These are phyloP conservation scores for Cladophialophora psammophila DNA, from an alignment of 2,329 filamentous ascomycete genomes.

Conservation along the genomic window DNA sequence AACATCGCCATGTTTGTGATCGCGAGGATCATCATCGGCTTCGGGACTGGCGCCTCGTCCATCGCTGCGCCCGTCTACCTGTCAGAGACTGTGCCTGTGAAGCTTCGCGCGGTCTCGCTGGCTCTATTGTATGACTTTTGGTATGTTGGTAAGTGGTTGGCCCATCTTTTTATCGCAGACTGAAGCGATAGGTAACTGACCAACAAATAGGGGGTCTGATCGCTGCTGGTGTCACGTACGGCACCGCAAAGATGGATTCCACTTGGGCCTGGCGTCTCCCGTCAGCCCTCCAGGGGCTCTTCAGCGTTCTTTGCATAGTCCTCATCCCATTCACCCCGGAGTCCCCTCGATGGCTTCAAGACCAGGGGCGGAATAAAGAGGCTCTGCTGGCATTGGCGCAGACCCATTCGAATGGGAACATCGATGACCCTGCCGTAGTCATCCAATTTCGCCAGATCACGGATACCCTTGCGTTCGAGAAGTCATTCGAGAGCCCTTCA, in stretches of 20 bases:
- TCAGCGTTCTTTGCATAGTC: slow-evolving; percentile 50
- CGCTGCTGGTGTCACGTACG: slow-evolving; percentile 57
- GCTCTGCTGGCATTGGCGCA: slow-evolving; percentile 35
- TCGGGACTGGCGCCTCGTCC: slow-evolving; percentile 54
- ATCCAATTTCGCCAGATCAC: slow-evolving; percentile 30
- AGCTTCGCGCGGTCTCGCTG: slow-evolving; percentile 22
- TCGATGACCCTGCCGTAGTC: slow-evolving; percentile 22
- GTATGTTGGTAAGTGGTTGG: slow-evolving; percentile 30
- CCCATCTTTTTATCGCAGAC: background rate
- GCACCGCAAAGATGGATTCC: slow-evolving; percentile 48
- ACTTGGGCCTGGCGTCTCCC: slow-evolving; percentile 59
- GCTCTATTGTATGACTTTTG: slow-evolving; percentile 36
- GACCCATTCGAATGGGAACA: slow-evolving; percentile 27
- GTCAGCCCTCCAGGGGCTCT: slow-evolving; percentile 53
- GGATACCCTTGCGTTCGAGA: slow-evolving; percentile 32
- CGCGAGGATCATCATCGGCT: slow-evolving; percentile 57
- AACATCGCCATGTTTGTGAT: slow-evolving; percentile 62
- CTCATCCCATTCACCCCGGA: slow-evolving; percentile 57
- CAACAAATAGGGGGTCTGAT: slow-evolving; percentile 50
- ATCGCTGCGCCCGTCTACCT: slow-evolving; percentile 58
- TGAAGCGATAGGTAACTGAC: slow-evolving; percentile 1
- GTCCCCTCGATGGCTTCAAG: slow-evolving; percentile 49
- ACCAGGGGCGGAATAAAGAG: slow-evolving; percentile 34
- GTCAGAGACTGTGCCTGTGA: slow-evolving; percentile 51
- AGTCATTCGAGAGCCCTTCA: slow-evolving; percentile 17